phyloP scores from a whole-genome alignment of 164 flowering plant genomes.

The Warburgia ugandensis region DNA sequence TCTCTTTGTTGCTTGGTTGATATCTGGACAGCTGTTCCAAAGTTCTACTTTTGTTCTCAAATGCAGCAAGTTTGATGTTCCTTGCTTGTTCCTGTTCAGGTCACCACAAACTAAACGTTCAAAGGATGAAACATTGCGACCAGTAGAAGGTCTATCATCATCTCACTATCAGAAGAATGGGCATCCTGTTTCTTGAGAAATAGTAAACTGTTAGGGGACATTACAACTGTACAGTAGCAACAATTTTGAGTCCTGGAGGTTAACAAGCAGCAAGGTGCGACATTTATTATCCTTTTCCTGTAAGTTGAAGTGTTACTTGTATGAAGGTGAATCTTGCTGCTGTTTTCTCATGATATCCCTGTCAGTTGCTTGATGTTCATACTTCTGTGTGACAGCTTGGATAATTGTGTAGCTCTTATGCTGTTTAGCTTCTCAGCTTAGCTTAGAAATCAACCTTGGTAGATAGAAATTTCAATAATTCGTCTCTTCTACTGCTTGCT shows the following conservation, averaged over 20 bases:
- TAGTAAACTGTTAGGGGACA: background rate
- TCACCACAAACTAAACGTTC: slow-evolving; percentile 22
- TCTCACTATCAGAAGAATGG: slow-evolving; percentile 21
- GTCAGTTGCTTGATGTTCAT: no score
- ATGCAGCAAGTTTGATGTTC: background rate
- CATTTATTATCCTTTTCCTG: background rate
- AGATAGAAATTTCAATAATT: no score
- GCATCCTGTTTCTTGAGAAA: slow-evolving; percentile 11
- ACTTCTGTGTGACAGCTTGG: no score
- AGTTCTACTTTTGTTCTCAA: background rate
- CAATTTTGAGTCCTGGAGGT: slow-evolving; percentile 2
- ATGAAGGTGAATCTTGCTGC: no score
- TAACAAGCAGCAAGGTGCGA: background rate
- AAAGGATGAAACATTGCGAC: slow-evolving; percentile 30
- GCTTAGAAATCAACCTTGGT: no score
- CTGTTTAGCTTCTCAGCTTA: no score
- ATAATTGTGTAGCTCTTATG: no score
- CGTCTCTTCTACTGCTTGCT: no score
- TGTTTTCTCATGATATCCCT: no score
- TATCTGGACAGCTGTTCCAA: background rate
- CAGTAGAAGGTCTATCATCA: slow-evolving; percentile 15
- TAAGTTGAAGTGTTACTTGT: no score
- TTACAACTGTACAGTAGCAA: slow-evolving; percentile 2
- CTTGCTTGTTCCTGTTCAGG: slow-evolving; percentile 20
- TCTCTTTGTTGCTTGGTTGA: background rate